These are phyloP conservation scores for Candida sanyaensis DNA, from an alignment of 1,139 yeast species.

Conservation along the genomic window DNA sequence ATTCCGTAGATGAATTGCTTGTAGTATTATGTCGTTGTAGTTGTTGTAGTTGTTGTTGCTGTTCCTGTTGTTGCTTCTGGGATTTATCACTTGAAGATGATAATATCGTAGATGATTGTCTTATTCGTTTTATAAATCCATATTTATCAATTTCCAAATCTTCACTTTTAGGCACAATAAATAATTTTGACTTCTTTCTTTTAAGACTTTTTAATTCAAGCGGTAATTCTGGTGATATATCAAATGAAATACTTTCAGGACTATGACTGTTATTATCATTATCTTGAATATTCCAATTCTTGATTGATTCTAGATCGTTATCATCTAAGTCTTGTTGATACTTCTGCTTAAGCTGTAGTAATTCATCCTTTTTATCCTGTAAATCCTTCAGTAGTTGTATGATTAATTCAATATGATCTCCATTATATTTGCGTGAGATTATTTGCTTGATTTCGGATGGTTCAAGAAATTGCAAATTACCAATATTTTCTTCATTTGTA, in stretches of 20 bases:
- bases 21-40: background rate
- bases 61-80: background rate
- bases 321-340: background rate
- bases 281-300: background rate
- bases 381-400: conserved; percentile 52
- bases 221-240: conserved; percentile 27
- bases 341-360: conserved; percentile 25
- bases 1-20: background rate
- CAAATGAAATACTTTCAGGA: background rate
- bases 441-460: conserved; percentile 37
- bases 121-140: conserved; percentile 44
- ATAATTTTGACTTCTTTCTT: conserved; percentile 1
- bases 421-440: conserved; percentile 26
- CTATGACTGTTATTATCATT: background rate
- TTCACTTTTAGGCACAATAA: background rate
- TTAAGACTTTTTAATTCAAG: conserved; percentile 41
- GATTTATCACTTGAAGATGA: conserved; percentile 1
- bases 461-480: conserved; percentile 24
- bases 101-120: background rate
- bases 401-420: conserved; percentile 44
- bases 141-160: conserved; percentile 46
- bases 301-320: background rate
- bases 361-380: conserved; percentile 50
- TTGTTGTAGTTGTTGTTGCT: background rate
- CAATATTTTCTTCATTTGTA: no score